These are phyloP conservation scores for Pseudofabraea citricarpa DNA, from an alignment of 2,329 filamentous ascomycete species.

Conservation along the genomic window DNA sequence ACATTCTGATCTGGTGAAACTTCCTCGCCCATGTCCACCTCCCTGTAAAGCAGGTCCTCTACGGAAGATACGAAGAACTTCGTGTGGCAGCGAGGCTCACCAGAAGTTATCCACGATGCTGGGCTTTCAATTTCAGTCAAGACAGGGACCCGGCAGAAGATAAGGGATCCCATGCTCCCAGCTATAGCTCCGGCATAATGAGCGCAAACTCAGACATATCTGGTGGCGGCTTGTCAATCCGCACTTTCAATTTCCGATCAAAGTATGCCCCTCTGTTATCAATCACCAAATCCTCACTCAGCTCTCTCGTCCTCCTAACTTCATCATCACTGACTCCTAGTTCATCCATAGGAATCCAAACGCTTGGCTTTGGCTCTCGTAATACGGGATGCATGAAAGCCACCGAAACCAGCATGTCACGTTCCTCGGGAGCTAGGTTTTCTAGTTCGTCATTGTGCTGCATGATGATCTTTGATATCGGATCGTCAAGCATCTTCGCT, in stretches of 20 bases:
- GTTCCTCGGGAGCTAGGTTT: constrained; percentile 84
- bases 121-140: not conserved
- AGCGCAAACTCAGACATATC: constrained; percentile 26
- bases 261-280: constrained; percentile 86
- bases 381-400: constrained; percentile 87
- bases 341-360: constrained; percentile 90
- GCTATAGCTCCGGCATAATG: constrained; percentile 22
- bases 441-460: constrained; percentile 75
- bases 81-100: not conserved
- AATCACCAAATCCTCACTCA: constrained; percentile 64
- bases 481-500: constrained; percentile 53
- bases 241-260: constrained; percentile 60
- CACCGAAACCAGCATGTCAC: constrained; percentile 75
- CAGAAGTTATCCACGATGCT: not conserved
- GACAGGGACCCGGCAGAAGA: not conserved
- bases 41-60: not conserved
- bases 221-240: constrained; percentile 26
- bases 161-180: not conserved
- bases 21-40: not conserved
- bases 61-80: not conserved
- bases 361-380: constrained; percentile 73
- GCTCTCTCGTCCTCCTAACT: constrained; percentile 67
- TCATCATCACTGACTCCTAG: constrained; percentile 88
- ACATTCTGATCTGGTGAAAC: not conserved
- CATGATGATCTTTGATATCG: constrained; percentile 18